These are phyloP conservation scores for Chenopodium berlandieri DNA, from an alignment of 148 eudicot genomes.

Conservation along the genomic window DNA sequence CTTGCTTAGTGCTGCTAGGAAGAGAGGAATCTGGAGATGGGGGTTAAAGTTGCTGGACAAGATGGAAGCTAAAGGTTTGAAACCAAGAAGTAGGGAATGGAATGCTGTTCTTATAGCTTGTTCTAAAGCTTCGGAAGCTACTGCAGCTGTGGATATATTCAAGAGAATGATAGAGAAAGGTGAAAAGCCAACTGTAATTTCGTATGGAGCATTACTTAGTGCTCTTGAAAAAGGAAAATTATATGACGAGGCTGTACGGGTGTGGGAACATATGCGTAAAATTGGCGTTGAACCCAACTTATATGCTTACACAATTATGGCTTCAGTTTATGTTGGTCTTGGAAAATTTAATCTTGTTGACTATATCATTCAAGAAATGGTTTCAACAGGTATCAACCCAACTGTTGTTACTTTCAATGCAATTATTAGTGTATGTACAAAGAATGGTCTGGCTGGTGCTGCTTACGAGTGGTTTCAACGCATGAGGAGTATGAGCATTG, in stretches of 20 bases:
- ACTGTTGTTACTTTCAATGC: constrained; percentile 91
- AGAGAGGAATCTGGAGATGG: constrained; percentile 90
- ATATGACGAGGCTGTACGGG: constrained; percentile 70
- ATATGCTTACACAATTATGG: constrained; percentile 91
- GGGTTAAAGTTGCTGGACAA: constrained; percentile 73
- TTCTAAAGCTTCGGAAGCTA: constrained; percentile 91
- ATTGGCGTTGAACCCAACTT: constrained; percentile 72
- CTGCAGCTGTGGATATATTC: constrained; percentile 75
- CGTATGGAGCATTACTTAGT: constrained; percentile 90
- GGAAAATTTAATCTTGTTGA: constrained; percentile 67
- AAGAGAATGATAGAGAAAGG: constrained; percentile 79
- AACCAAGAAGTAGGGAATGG: constrained; percentile 83
- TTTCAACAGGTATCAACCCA: constrained; percentile 46
- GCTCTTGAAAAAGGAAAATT: constrained; percentile 89
- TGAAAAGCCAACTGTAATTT: constrained; percentile 72
- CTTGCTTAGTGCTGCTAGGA: constrained; percentile 67
- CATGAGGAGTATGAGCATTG: constrained; percentile 52
- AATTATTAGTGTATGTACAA: constrained; percentile 66
- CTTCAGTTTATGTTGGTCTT: constrained; percentile 70
- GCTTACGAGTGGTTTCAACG: constrained; percentile 86
- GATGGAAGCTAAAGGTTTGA: constrained; percentile 88
- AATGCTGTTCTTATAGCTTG: constrained; percentile 92
- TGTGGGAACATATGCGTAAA: constrained; percentile 87
- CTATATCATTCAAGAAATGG: constrained; percentile 64
- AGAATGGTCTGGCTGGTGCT: constrained; percentile 45